Percentiles rank a stretch among this genome's conserved stretches.
Conservation (phyloP, 2,329 filamentous ascomycete genomes). For the Aspergillus spinulosporus region DNA sequence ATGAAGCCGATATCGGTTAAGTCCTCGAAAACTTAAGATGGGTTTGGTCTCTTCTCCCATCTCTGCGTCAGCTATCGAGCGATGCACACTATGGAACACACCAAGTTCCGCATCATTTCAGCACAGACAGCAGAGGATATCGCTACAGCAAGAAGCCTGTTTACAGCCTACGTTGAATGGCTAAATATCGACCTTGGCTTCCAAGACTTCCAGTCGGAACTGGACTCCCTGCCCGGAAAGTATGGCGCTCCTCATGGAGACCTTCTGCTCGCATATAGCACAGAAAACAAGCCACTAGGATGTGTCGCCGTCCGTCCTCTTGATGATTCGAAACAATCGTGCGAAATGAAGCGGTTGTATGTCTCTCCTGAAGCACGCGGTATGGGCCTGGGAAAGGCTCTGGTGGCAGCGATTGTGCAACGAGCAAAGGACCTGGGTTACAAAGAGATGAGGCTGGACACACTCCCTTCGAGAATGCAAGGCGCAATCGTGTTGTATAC, state of each 20-base stretch:
- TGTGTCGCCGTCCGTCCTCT: constrained; percentile 52
- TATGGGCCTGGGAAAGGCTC: constrained; percentile 49
- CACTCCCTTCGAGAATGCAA: constrained; percentile 53
- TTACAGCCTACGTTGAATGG: constrained; percentile 45
- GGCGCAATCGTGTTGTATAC: constrained; percentile 53
- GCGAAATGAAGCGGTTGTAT: constrained; percentile 62
- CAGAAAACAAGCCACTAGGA: constrained; percentile 41
- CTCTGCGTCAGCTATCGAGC: neutral
- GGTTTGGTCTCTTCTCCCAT: neutral
- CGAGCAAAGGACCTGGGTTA: constrained; percentile 53
- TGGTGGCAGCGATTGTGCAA: constrained; percentile 49
- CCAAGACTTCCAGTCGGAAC: constrained; percentile 56
- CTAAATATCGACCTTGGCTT: constrained; percentile 58
- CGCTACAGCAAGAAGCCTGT: constrained; percentile 43
- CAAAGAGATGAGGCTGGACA: constrained; percentile 56
- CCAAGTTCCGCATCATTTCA: constrained; percentile 28
- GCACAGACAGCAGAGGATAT: constrained; percentile 48
- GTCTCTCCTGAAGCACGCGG: constrained; percentile 51
- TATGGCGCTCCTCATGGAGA: constrained; percentile 51
- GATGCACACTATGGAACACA: neutral
- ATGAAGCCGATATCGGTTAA: too few species aligned
- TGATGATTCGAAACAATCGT: constrained; percentile 25
- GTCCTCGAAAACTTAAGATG: neutral
- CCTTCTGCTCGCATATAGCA: constrained; percentile 47
- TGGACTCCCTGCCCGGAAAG: constrained; percentile 55